Base-by-base conservation (phyloP, 2,329 filamentous ascomycete species). In the Botrytis paeoniae region DNA sequence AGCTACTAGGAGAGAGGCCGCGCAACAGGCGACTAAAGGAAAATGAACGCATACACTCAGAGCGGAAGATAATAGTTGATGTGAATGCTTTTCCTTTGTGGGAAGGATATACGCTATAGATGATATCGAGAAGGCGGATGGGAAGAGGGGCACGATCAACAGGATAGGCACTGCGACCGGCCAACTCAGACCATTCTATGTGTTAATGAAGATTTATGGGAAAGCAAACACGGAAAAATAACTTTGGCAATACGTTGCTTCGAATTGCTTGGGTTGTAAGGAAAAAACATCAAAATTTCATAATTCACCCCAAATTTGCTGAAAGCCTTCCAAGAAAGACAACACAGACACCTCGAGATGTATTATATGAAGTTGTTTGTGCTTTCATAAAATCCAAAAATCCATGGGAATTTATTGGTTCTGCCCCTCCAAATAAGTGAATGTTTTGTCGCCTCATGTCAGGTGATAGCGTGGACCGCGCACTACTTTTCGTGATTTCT, bases 21-120 rank as follows among this genome's bases (percentile, higher is more conserved):
- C 85, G 64, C 84, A 86, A 75, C 85, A 86, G 77, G 84, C 83
- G 54, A 82, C 82, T 69, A 86, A 86, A 77, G 83, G 82, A 69
- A 84, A 84, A 75, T 86, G 80, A 83, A n/a, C n/a, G 45, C 37
- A 61, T 48, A 20, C 37, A n/a, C 22, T 37, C 6, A 25, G 25
- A 43, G 51, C 16, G 22, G 70, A 41, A 45, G 48, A 57, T 9
- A 45, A 18, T 37, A 32, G 29, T 29, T 37, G 39, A 18, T 37
- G 32, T 29, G 35, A 41, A 32, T 32, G 41, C 10, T 25, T 9
- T 60, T 32, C 51, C 39, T 48, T 25, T 29, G 18, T 57, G 69
- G 43, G 20, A 32, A 51, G 39, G 39, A 32, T 61, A 22, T 37
- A 60, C 48, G 57, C 43, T 43, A 61, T 41, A 57, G 65, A 57